Evolutionary conservation across 192 early-diverging fungal genomes (phyloP), one percentile per base, ranked within the genome.

Genomic region (Coemansia reversa): DNA sequence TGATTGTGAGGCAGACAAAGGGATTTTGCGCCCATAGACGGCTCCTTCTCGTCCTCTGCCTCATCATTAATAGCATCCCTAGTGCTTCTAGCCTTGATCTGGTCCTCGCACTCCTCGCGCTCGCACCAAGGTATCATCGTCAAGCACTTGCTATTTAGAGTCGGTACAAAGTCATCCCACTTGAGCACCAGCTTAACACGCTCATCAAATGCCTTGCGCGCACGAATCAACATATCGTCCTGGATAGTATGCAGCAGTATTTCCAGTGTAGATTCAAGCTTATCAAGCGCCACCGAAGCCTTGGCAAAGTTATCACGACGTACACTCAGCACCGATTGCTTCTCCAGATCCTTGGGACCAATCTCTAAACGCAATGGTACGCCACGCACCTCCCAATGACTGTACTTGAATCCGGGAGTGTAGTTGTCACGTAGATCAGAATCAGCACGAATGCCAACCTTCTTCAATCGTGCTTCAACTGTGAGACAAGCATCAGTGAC

Each of bases 1-100:
- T 99, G 96, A 51, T 88, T 84, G 71, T 92, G 92, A 24, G 97
- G 97, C 78, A 96, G 91, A 79, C 97, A 99, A 28, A 99, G 88
- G 6, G 96, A 95, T 82, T 99, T 99, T 63, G 97, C 97, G 58
- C 97, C 97, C 97, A 99, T 99, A 19, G 95, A 97, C 33, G 97
- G 97, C 57, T 94, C 97, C 83, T 91, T 91, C 39, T 97, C 96
- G 68, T 99, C 96, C 63, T 89, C 88, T 30, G 88, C 86, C 84
- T 99, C 92, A 30, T 84, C 87, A 48, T 68, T 60, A 35, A 63
- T 72, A 24, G 71, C 68, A 33, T 83, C 90, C 68, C 91, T 82
- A 1, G 92, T 84, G 79, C 90, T 92, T 56, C 90, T 83, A 30
- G 93, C 94, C 88, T 99, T 99, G 70, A 99, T 96, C 67, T 89